Conservation (phyloP, 192 early-diverging fungal genomes). For the Coemansia sp. region DNA sequence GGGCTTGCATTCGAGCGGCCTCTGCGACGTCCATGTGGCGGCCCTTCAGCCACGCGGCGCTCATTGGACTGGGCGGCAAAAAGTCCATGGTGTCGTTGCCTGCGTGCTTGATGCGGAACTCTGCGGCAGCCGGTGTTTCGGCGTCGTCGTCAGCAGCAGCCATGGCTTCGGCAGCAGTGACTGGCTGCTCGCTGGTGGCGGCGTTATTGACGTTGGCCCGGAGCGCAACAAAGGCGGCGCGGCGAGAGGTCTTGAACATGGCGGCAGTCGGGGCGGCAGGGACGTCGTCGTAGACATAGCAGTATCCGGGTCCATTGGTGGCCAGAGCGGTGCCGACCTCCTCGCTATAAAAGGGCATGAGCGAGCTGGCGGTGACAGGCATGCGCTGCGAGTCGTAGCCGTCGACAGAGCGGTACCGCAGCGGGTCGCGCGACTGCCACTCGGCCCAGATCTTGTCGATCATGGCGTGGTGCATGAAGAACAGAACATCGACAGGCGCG, state of each 20-base stretch:
- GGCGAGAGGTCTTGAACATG: slow-evolving; percentile 9
- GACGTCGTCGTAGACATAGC: slow-evolving; percentile 52
- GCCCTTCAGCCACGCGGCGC: slow-evolving; percentile 28
- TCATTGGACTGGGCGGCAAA: slow-evolving; percentile 38
- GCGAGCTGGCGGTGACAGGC: slow-evolving; percentile 24
- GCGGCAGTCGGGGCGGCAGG: slow-evolving; percentile 22
- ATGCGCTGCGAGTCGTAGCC: slow-evolving; percentile 33
- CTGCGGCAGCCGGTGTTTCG: background rate
- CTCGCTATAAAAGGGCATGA: slow-evolving; percentile 49
- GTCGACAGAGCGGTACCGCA: slow-evolving; percentile 28
- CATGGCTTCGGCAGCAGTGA: background rate
- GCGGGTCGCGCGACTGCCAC: slow-evolving; percentile 53
- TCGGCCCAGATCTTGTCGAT: slow-evolving; percentile 61
- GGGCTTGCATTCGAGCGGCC: slow-evolving; percentile 46
- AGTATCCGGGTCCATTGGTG: slow-evolving; percentile 44
- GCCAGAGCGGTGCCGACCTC: slow-evolving; percentile 30
- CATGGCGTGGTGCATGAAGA: slow-evolving; percentile 67
- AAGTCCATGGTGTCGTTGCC: slow-evolving; percentile 22
- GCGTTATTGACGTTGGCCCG: slow-evolving; percentile 10
- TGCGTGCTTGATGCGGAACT: background rate
- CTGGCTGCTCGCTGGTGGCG: background rate
- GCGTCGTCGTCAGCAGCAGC: background rate
- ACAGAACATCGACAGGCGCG: slow-evolving; percentile 57
- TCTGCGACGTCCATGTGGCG: slow-evolving; percentile 36
- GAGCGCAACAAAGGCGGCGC: background rate